phyloP scores from a whole-genome alignment of 345 rosid genomes.

The Schrenkiella parvula region DNA sequence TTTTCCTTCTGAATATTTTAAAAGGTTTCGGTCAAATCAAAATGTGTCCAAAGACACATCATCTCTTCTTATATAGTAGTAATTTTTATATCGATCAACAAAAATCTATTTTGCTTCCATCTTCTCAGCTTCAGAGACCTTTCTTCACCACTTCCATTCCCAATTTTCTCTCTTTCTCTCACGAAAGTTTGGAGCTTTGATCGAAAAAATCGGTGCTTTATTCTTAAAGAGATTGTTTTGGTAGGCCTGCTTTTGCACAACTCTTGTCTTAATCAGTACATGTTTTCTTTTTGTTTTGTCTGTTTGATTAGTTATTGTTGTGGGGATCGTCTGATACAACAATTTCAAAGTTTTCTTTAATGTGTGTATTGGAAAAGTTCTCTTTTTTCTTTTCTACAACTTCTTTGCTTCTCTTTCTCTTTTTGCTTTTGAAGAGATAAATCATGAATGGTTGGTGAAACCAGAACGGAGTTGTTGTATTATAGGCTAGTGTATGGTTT shows the following conservation, averaged over 20 bases:
- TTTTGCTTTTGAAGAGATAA: constrained; percentile 7
- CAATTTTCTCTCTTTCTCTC: not conserved
- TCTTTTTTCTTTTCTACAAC: not conserved
- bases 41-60: constrained; percentile 1
- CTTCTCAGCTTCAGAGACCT: not conserved
- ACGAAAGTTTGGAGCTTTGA: constrained; percentile 17
- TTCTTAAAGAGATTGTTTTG: constrained; percentile 4
- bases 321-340: not conserved
- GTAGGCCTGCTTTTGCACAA: not conserved
- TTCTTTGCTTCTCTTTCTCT: not conserved
- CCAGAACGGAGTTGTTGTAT: constrained; percentile 17
- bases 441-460: constrained; percentile 22
- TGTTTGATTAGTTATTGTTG: not conserved
- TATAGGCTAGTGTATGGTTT: not conserved
- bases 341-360: not conserved
- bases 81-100: not conserved
- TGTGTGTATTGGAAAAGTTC: constrained; percentile 12
- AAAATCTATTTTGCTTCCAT: constrained; percentile 17
- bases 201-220: constrained; percentile 12
- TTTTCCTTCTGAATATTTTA: not conserved
- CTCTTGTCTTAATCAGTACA: not conserved
- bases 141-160: constrained; percentile 14
- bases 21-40: constrained; percentile 18
- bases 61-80: constrained; percentile 3
- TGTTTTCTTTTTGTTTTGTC: not conserved